Percentiles rank a stretch among this genome's conserved stretches.
These are phyloP conservation scores for Fusarium xyrophilum DNA, from an alignment of 2,329 filamentous ascomycete species.

Conservation along the genomic window DNA sequence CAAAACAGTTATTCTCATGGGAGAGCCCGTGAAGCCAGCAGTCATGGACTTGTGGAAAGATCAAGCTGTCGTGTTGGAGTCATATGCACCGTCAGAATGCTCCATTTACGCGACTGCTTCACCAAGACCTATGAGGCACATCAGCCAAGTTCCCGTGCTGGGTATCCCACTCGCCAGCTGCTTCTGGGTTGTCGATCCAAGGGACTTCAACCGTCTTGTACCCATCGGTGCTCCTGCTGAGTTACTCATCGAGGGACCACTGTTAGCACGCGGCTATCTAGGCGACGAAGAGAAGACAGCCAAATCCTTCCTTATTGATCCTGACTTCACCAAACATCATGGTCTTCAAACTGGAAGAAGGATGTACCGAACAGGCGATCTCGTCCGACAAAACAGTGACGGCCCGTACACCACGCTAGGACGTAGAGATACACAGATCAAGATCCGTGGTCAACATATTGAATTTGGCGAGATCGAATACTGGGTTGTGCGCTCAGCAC, in stretches of 20 bases:
- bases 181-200: constrained; percentile 1
- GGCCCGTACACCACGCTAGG: background rate
- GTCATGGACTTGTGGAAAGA: constrained; percentile 5
- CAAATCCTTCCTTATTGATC: background rate
- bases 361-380: constrained; percentile 5
- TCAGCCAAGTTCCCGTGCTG: background rate
- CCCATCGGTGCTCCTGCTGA: background rate
- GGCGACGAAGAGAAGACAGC: background rate
- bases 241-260: background rate
- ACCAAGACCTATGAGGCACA: background rate
- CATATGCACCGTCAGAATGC: background rate
- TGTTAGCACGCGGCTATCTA: background rate
- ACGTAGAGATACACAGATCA: background rate
- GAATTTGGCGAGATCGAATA: constrained; percentile 6
- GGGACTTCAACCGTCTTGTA: background rate
- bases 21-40: constrained; percentile 1
- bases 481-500: background rate
- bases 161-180: background rate
- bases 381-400: background rate
- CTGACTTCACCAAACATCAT: background rate
- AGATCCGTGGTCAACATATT: background rate
- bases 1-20: background rate
- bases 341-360: background rate
- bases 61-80: background rate
- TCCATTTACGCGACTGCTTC: background rate